phyloP scores from a whole-genome alignment of 352 stramenopile genomes.

The Pythium brassicae region DNA sequence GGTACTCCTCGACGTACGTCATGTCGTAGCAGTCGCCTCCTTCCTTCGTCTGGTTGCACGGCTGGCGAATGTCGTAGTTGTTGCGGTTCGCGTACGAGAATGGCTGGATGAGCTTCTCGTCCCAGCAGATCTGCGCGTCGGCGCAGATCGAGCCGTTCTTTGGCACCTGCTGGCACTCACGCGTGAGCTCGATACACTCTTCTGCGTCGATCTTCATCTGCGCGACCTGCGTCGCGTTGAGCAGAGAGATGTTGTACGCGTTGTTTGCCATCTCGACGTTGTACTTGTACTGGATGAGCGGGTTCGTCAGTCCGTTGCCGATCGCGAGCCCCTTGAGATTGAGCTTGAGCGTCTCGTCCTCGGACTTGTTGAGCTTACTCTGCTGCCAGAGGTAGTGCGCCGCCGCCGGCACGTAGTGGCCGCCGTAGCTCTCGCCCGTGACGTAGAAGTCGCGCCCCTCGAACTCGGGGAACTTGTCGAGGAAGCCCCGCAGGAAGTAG shows the following conservation, averaged over 20 bases:
- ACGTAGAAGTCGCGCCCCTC: slow-evolving; percentile 44
- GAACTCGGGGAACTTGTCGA: slow-evolving; percentile 56
- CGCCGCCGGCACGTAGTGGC: slow-evolving; percentile 33
- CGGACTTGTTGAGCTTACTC: too few species aligned
- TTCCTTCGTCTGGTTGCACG: slow-evolving; percentile 14
- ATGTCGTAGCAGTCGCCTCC: slow-evolving; percentile 28
- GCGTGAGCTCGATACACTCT: slow-evolving; percentile 35
- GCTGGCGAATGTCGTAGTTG: slow-evolving; percentile 56
- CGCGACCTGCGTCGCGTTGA: too few species aligned
- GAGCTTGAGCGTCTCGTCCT: slow-evolving; percentile 21
- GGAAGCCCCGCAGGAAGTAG: slow-evolving; percentile 70
- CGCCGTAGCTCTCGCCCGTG: slow-evolving; percentile 35
- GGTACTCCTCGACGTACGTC: slow-evolving; percentile 29
- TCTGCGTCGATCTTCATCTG: slow-evolving; percentile 34
- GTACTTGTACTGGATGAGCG: slow-evolving; percentile 61
- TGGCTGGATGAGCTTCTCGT: slow-evolving; percentile 33
- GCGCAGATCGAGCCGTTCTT: slow-evolving; percentile 21
- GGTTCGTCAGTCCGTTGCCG: slow-evolving; percentile 71
- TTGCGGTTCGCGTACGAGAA: slow-evolving; percentile 32
- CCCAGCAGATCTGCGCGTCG: slow-evolving; percentile 33
- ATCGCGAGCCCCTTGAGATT: slow-evolving; percentile 62
- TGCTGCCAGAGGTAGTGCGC: slow-evolving; percentile 60
- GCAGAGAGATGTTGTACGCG: slow-evolving; percentile 76
- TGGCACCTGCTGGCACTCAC: slow-evolving; percentile 17
- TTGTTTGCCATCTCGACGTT: slow-evolving; percentile 71